Evolutionary conservation across 352 stramenopile species (phyloP), one percentile per base, ranked within the genome.

Genomic region (Phytophthora pini): DNA sequence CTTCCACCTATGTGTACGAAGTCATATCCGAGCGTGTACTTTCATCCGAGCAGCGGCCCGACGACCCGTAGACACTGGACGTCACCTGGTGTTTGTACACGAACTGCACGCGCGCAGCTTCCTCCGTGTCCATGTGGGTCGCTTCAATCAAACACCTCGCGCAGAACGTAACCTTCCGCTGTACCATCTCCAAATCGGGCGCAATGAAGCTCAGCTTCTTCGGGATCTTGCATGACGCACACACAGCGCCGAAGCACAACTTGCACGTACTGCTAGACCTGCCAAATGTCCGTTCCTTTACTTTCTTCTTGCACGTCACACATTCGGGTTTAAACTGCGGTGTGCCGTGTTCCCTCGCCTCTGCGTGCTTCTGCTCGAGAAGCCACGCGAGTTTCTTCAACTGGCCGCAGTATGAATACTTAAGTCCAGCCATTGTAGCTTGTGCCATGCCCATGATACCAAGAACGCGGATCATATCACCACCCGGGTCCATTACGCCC

Each of bases 311-410:
- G 41, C 69, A 77, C 8, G 62, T 65, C 4, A 72, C 63, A 45
- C 63, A 72, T n/a, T 45, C 48, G 0, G 56, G 44, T 32, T 72
- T 57, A 15, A 58, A 54, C 22, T 12, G 12, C 1, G 54, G 41
- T 1, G 41, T 52, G 10, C 43, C 59, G 11, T 58, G 43, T 17
- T 65, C 52, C 11, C 51, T 56, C 1, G 63, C 41, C 26, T 72
- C 47, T 7, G 41, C 31, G 6, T 74, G 54, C 26, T 56, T 58
- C 29, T 74, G 47, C 32, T 77, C 64, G 0, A 77, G 29, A 2
- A 73, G 12, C 64, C 64, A 77, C 38, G 69, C 56, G 8, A 77
- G 36, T 40, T 77, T 77, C 55, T 77, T 77, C 69, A 77, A 68
- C 41, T 77, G 58, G 1, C 57, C 69, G 24, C 63, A 72, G 32